Evolutionary conservation across 2,329 filamentous ascomycete species (phyloP).

Genomic region (Aureobasidium sp.): DNA sequence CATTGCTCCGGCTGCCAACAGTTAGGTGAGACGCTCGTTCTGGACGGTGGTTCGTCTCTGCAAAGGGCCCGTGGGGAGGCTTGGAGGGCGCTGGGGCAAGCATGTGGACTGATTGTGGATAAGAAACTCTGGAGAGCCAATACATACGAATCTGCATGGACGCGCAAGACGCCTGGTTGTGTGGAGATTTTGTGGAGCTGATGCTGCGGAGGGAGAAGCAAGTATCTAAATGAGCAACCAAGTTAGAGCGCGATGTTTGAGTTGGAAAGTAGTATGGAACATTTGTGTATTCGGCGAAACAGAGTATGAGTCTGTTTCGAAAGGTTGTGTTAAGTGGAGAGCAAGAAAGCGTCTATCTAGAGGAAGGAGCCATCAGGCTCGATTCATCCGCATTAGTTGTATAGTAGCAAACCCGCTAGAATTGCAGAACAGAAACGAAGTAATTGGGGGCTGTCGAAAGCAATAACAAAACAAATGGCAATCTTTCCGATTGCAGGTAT

Average conservation of each 20-base stretch:
- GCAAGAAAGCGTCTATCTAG: conserved; percentile 15
- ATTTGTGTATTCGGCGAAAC: neutral
- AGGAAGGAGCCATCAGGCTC: neutral
- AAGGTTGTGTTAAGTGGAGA: neutral
- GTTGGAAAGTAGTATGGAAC: neutral
- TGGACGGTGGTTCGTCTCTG: neutral
- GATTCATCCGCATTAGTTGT: conserved; percentile 9
- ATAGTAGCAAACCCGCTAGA: neutral
- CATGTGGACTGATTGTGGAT: conserved; percentile 13
- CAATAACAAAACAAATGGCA: conserved; percentile 6
- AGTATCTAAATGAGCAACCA: neutral
- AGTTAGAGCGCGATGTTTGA: neutral
- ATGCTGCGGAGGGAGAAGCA: neutral
- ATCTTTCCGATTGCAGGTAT: conserved; percentile 13
- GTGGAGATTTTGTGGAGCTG: conserved; percentile 1
- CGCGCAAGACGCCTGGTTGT: neutral
- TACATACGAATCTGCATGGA: neutral
- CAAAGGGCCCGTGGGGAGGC: conserved; percentile 5
- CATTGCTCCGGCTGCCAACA: neutral
- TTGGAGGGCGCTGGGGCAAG: neutral
- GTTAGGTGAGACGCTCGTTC: neutral
- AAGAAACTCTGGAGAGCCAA: conserved; percentile 8
- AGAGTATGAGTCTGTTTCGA: conserved; percentile 11
- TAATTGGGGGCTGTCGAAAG: conserved; percentile 7
- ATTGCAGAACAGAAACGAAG: conserved; percentile 14